These are phyloP conservation scores for Macrolepiota dolichaula DNA, from an alignment of 768 basidiomycete species.

Conservation along the genomic window DNA sequence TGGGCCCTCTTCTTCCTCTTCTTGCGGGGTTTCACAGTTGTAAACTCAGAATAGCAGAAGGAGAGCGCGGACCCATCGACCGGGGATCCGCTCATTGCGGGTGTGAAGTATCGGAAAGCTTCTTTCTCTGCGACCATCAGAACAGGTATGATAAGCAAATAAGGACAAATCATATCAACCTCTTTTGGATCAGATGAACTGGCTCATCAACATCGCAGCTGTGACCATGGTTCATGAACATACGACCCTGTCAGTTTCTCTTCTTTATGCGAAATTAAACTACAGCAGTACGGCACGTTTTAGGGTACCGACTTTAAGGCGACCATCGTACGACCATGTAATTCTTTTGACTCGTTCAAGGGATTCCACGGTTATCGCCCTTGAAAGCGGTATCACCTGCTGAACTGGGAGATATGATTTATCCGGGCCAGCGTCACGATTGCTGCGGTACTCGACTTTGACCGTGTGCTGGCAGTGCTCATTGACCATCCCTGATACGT, in stretches of 20 bases:
- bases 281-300: slow-evolving; percentile 16
- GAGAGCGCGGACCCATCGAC: slow-evolving; percentile 18
- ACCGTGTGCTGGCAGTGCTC: not conserved
- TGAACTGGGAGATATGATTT: not conserved
- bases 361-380: not conserved
- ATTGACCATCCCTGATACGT: not conserved
- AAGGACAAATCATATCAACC: slow-evolving; percentile 15
- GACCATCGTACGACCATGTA: not conserved
- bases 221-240: not conserved
- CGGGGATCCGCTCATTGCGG: slow-evolving; percentile 17
- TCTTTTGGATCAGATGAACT: slow-evolving; percentile 15
- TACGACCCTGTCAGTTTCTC: not conserved
- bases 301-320: slow-evolving; percentile 12
- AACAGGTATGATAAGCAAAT: slow-evolving; percentile 11
- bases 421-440: not conserved
- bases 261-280: not conserved
- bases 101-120: not conserved
- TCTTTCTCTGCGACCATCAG: not conserved
- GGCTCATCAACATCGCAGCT: slow-evolving; percentile 18
- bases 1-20: slow-evolving; percentile 41
- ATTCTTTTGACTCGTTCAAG: no score
- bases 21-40: slow-evolving; percentile 46
- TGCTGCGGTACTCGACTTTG: not conserved
- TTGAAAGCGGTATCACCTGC: not conserved
- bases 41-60: slow-evolving; percentile 50